Evolutionary conservation across 2,329 filamentous ascomycete species (phyloP).

Genomic region (Corynespora cassiicola): DNA sequence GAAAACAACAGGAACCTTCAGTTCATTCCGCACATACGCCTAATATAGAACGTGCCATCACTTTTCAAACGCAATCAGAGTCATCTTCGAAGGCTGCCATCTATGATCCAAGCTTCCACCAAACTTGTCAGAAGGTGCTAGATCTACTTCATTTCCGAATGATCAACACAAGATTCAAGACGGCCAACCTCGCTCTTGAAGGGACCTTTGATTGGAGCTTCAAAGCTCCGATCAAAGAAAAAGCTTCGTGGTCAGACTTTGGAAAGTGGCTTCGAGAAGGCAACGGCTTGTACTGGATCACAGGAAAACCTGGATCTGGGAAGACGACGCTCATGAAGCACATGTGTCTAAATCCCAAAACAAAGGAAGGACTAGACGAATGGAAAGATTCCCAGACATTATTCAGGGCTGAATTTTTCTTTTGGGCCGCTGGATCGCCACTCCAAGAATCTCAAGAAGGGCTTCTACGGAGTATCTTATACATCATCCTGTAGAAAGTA

Average conservation of each 20-base stretch:
- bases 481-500: constrained; percentile 24
- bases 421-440: constrained; percentile 48
- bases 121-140: too few species aligned
- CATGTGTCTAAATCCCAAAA: constrained; percentile 34
- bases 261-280: constrained; percentile 2
- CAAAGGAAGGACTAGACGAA: constrained; percentile 28
- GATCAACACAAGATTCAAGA: too few species aligned
- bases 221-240: too few species aligned
- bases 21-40: too few species aligned
- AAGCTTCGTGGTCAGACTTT: constrained; percentile 2
- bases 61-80: too few species aligned
- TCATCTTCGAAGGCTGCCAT: too few species aligned
- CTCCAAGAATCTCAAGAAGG: constrained; percentile 51
- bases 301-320: constrained; percentile 54
- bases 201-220: too few species aligned
- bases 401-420: constrained; percentile 47
- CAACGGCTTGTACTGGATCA: constrained; percentile 38
- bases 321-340: constrained; percentile 57
- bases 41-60: too few species aligned
- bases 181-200: too few species aligned
- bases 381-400: constrained; percentile 42
- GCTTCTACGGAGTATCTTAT: constrained; percentile 43
- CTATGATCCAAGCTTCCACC: too few species aligned
- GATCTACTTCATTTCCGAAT: too few species aligned
- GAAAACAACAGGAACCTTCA: too few species aligned